Evolutionary conservation across 1,139 yeast species (phyloP).

Genomic region (Candida pseudoviswanathii): DNA sequence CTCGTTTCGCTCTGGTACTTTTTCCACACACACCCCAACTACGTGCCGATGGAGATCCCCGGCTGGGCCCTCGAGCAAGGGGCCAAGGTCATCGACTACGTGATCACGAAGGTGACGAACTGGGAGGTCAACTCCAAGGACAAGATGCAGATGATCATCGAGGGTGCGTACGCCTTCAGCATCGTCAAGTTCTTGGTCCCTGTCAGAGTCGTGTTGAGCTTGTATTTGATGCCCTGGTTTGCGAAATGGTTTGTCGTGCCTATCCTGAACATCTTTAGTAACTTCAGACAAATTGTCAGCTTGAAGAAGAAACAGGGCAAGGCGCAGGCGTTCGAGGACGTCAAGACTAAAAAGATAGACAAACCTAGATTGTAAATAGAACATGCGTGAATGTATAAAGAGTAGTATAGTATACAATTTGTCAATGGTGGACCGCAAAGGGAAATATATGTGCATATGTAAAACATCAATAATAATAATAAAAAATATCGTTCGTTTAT

Average conservation of each 20-base stretch:
- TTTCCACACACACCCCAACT: slow-evolving; percentile 55
- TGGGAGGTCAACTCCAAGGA: slow-evolving; percentile 44
- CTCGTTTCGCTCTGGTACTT: slow-evolving; percentile 75
- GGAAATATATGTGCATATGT: slow-evolving; percentile 1
- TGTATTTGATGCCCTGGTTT: slow-evolving; percentile 67
- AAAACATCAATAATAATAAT: neutral
- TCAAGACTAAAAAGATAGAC: slow-evolving; percentile 24
- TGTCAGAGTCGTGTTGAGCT: slow-evolving; percentile 56
- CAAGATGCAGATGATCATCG: slow-evolving; percentile 61
- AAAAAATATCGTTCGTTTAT: slow-evolving; percentile 3
- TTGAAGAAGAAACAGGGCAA: slow-evolving; percentile 8
- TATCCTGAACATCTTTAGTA: slow-evolving; percentile 35
- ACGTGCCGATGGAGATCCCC: slow-evolving; percentile 58
- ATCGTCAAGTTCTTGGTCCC: slow-evolving; percentile 70
- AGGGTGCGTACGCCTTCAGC: slow-evolving; percentile 90
- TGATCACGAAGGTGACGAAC: slow-evolving; percentile 36
- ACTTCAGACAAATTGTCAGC: slow-evolving; percentile 16
- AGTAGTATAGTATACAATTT: neutral
- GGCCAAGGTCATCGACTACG: slow-evolving; percentile 55
- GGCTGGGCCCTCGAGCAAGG: slow-evolving; percentile 68
- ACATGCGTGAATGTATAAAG: neutral
- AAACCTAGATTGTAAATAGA: slow-evolving; percentile 33
- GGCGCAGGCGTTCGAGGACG: slow-evolving; percentile 6
- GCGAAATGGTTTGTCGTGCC: slow-evolving; percentile 64
- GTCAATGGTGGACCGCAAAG: no score